phyloP scores from a whole-genome alignment of 2,329 filamentous ascomycete genomes.

The Leptoxyphium fumago region DNA sequence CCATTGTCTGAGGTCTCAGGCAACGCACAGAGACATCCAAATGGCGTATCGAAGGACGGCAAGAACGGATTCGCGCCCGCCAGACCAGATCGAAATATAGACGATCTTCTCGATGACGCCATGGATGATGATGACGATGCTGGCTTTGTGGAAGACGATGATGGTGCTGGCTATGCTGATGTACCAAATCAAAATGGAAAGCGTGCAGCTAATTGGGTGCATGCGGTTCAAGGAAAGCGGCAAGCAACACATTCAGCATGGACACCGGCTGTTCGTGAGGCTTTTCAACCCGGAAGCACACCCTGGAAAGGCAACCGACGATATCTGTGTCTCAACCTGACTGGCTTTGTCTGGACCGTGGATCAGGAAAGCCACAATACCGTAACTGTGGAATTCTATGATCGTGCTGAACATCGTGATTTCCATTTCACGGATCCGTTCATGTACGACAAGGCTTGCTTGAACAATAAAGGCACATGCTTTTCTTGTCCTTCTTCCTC shows the following conservation, averaged over 20 bases:
- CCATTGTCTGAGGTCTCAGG: constrained; percentile 54
- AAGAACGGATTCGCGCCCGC: not conserved
- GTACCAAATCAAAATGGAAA: constrained; percentile 50
- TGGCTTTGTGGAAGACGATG: constrained; percentile 88
- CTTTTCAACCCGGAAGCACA: constrained; percentile 89
- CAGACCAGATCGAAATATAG: constrained; percentile 55
- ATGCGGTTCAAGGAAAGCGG: constrained; percentile 35
- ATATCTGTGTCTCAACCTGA: constrained; percentile 84
- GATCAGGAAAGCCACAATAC: constrained; percentile 82
- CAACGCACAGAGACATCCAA: constrained; percentile 45
- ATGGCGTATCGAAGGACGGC: constrained; percentile 31
- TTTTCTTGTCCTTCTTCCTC: constrained; percentile 64
- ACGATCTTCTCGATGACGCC: constrained; percentile 58
- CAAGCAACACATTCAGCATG: constrained; percentile 33
- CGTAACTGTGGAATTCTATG: constrained; percentile 94
- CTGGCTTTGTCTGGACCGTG: constrained; percentile 93
- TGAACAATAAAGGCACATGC: constrained; percentile 68
- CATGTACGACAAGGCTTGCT: constrained; percentile 87
- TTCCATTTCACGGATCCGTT: constrained; percentile 97
- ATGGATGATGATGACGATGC: constrained; percentile 47
- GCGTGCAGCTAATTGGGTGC: constrained; percentile 26
- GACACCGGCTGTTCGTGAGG: constrained; percentile 57
- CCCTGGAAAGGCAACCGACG: constrained; percentile 91
- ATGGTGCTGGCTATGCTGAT: constrained; percentile 75
- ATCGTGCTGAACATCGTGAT: constrained; percentile 78